A percentile compares a stretch with the other conserved stretches of the same genome.
Evolutionary conservation across 2,329 filamentous ascomycete species (phyloP).

Genomic region (Fusarium sp.): DNA sequence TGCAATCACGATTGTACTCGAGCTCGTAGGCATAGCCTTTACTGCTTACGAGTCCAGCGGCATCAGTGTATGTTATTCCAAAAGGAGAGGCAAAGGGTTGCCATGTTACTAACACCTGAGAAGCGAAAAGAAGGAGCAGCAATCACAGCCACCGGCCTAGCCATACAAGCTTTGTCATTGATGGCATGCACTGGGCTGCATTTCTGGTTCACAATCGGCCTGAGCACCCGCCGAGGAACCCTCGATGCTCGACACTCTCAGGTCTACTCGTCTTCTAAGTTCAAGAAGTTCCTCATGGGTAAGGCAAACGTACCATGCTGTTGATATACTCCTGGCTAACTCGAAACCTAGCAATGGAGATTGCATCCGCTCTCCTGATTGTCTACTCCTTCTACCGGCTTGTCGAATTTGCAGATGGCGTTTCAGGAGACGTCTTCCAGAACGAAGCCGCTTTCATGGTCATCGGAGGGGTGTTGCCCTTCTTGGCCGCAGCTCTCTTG

Average conservation of each 20-base stretch:
- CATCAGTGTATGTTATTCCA: conserved; percentile 55
- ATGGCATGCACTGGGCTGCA: conserved; percentile 57
- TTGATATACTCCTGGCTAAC: conserved; percentile 20
- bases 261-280: conserved; percentile 60
- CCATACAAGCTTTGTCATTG: conserved; percentile 60
- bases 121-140: conserved; percentile 54
- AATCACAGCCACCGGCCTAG: conserved; percentile 62
- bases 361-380: conserved; percentile 56
- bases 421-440: conserved; percentile 55
- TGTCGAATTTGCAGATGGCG: conserved; percentile 56
- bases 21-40: conserved; percentile 60
- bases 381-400: conserved; percentile 60
- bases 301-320: conserved; percentile 37
- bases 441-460: conserved; percentile 58
- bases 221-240: conserved; percentile 56
- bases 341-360: conserved; percentile 54
- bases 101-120: conserved; percentile 34
- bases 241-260: conserved; percentile 58
- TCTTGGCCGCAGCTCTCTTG: conserved; percentile 56
- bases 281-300: conserved; percentile 63
- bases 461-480: conserved; percentile 59
- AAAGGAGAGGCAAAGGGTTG: background rate
- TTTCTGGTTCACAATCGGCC: conserved; percentile 58
- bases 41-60: conserved; percentile 54
- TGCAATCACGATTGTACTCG: conserved; percentile 54